Conservation (phyloP, 2,329 filamentous ascomycete species). For the Lasiodiplodia gonubiensis region DNA sequence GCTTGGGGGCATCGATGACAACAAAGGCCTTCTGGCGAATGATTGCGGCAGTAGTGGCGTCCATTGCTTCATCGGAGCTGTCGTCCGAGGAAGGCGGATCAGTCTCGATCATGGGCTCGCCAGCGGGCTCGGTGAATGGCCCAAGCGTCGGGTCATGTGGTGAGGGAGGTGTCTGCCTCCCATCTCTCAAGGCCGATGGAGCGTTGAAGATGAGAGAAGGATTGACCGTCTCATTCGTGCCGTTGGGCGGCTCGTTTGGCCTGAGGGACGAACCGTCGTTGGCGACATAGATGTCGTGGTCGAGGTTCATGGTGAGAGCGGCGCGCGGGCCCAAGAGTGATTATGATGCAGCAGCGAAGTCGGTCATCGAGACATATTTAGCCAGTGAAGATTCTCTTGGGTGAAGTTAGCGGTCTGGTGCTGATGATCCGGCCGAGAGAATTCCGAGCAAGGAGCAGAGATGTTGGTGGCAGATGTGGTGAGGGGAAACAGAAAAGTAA, state of each 20-base stretch:
- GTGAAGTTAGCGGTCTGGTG: conserved; percentile 1
- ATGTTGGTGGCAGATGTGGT: neutral
- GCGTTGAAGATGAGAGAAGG: conserved; percentile 23
- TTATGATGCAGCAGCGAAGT: conserved; percentile 2
- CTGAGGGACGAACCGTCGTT: conserved; percentile 10
- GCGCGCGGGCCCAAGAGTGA: conserved; percentile 7
- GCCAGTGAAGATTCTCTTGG: neutral
- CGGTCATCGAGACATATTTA: conserved; percentile 27
- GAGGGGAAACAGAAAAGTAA: neutral
- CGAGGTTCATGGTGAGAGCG: conserved; percentile 20
- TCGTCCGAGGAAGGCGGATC: conserved; percentile 13
- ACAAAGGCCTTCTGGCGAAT: conserved; percentile 18
- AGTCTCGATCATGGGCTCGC: conserved; percentile 13
- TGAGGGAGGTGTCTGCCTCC: neutral
- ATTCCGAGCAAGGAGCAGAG: conserved; percentile 1
- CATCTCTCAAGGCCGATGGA: conserved; percentile 12
- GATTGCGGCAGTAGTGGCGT: neutral
- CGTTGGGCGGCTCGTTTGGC: conserved; percentile 18
- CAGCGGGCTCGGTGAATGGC: conserved; percentile 8
- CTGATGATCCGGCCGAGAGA: conserved; percentile 11
- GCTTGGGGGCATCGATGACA: conserved; percentile 21
- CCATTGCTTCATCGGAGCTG: conserved; percentile 1
- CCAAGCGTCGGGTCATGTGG: conserved; percentile 11
- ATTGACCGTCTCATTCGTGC: conserved; percentile 25
- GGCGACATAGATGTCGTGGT: conserved; percentile 24